These are phyloP conservation scores for Alopecurus myosuroides DNA, from an alignment of 176 grass and related monocot species.

Conservation along the genomic window DNA sequence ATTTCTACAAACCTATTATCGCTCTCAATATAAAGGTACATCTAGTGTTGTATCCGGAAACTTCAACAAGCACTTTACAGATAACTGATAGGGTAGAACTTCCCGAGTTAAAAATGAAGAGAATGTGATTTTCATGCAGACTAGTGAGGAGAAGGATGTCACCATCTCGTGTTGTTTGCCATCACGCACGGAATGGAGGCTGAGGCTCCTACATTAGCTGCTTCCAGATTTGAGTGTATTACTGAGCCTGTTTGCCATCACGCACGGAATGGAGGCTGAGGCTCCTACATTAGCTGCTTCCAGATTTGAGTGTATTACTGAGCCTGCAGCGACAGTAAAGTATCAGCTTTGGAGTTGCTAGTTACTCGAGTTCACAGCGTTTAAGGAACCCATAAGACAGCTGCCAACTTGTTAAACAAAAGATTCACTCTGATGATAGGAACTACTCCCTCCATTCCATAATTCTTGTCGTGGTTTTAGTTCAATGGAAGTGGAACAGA, in stretches of 20 bases:
- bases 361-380: not conserved
- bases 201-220: constrained; percentile 44
- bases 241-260: constrained; percentile 98
- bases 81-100: constrained; percentile 30
- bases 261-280: not conserved
- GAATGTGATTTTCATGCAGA: constrained; percentile 16
- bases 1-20: constrained; percentile 41
- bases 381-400: not conserved
- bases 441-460: not conserved
- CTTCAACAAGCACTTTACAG: constrained; percentile 50
- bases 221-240: constrained; percentile 86
- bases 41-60: constrained; percentile 31
- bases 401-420: not conserved
- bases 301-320: constrained; percentile 85
- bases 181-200: constrained; percentile 5
- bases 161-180: constrained; percentile 20
- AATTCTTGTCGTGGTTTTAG: too few relatives aligned
- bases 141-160: not conserved
- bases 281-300: constrained; percentile 63
- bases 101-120: constrained; percentile 41
- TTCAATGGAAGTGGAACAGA: too few relatives aligned
- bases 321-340: constrained; percentile 66
- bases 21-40: constrained; percentile 37
- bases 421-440: not conserved
- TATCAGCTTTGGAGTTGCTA: not conserved